A percentile compares a stretch with the other conserved stretches of the same genome.
phyloP scores from a whole-genome alignment of 805 yeast genomes.

The Candida cerambycidarum region DNA sequence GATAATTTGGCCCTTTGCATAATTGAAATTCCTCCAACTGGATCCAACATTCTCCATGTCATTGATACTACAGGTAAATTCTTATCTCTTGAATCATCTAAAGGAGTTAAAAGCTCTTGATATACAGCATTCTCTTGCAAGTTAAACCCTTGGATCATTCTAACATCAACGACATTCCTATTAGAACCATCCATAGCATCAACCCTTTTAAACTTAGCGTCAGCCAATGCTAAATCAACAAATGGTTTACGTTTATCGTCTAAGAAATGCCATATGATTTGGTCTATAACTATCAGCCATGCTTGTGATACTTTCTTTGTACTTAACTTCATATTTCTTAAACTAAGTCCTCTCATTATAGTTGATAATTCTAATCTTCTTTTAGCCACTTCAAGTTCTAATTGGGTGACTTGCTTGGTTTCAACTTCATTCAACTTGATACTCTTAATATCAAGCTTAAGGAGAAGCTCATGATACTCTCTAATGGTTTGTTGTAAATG shows the following conservation, averaged over 20 bases:
- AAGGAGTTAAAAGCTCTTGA: conserved; percentile 69
- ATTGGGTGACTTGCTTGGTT: conserved; percentile 18
- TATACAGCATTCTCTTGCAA: conserved; percentile 55
- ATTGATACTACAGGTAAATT: conserved; percentile 25
- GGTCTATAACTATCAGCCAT: conserved; percentile 50
- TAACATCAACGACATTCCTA: conserved; percentile 56
- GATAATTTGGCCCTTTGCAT: conserved; percentile 61
- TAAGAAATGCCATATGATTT: conserved; percentile 68
- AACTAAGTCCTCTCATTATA: conserved; percentile 31
- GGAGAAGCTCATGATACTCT: conserved; percentile 32
- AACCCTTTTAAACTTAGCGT: conserved; percentile 58
- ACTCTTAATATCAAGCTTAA: conserved; percentile 39
- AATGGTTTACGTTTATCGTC: conserved; percentile 61
- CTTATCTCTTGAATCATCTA: conserved; percentile 13
- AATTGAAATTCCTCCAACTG: conserved; percentile 90
- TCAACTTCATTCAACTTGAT: conserved; percentile 21
- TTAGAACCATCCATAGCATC: conserved; percentile 69
- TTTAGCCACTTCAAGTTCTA: conserved; percentile 35
- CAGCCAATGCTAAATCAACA: conserved; percentile 65
- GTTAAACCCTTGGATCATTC: conserved; percentile 68
- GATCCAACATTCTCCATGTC: conserved; percentile 76
- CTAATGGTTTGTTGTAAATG: conserved; percentile 32
- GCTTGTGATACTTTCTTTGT: conserved; percentile 20
- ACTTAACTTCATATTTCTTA: conserved; percentile 21
- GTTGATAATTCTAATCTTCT: conserved; percentile 33